Percentiles rank a stretch among this genome's conserved stretches.
Conservation (phyloP, 257 asterid species). For the Scutellaria barbata region DNA sequence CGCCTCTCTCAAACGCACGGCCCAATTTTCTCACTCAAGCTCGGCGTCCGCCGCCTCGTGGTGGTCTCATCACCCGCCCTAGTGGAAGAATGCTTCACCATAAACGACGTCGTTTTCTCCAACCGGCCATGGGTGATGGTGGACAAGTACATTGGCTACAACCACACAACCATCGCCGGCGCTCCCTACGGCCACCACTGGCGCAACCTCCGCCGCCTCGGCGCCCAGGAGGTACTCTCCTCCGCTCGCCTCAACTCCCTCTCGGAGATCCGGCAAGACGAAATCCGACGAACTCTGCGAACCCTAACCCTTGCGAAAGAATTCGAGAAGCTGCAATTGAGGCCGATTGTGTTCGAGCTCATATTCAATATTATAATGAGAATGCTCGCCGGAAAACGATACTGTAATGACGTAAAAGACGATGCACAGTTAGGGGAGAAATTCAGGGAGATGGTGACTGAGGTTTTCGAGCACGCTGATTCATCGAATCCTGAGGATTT, state of each 20-base stretch:
- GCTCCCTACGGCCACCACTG: constrained; percentile 52
- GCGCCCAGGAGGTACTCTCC: constrained; percentile 45
- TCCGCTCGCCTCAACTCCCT: constrained; percentile 45
- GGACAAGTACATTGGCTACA: constrained; percentile 50
- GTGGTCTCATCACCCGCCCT: constrained; percentile 49
- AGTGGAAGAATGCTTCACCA: constrained; percentile 48
- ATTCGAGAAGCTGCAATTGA: constrained; percentile 27
- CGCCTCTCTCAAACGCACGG: constrained; percentile 43
- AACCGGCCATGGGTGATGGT: constrained; percentile 45
- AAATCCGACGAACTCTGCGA: constrained; percentile 26
- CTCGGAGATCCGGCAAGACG: constrained; percentile 41
- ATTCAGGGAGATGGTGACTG: constrained; percentile 35
- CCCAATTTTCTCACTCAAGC: constrained; percentile 53
- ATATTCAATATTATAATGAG: constrained; percentile 42
- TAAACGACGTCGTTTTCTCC: constrained; percentile 50
- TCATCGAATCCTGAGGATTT: constrained; percentile 49
- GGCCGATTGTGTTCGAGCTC: constrained; percentile 41
- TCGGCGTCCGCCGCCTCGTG: constrained; percentile 50
- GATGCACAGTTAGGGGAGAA: constrained; percentile 30
- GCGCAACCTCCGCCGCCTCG: constrained; percentile 55
- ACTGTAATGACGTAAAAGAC: constrained; percentile 12
- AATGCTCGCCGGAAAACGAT: constrained; percentile 43
- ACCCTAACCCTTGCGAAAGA: not conserved
- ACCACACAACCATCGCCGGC: constrained; percentile 49
- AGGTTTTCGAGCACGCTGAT: constrained; percentile 43